Evolutionary conservation across 805 yeast species (phyloP).

Genomic region (Candida palmyrensis): DNA sequence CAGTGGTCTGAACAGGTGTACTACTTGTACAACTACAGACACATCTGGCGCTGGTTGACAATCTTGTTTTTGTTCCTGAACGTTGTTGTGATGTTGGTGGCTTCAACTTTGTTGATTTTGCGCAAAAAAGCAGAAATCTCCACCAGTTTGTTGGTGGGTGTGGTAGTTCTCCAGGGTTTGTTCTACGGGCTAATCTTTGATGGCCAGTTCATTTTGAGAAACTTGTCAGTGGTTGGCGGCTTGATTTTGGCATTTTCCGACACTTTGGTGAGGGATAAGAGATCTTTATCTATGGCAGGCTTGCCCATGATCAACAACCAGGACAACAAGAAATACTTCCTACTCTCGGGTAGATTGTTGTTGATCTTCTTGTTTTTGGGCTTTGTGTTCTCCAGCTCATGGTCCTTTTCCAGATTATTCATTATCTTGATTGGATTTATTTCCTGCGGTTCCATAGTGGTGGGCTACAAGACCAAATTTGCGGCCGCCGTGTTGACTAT

Average conservation of each 20-base stretch:
- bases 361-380: slow-evolving; percentile 81
- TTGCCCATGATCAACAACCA: slow-evolving; percentile 66
- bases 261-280: slow-evolving; percentile 71
- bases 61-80: slow-evolving; percentile 63
- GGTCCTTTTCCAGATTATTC: slow-evolving; percentile 62
- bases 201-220: slow-evolving; percentile 76
- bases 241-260: slow-evolving; percentile 82
- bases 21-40: slow-evolving; percentile 75
- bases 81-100: slow-evolving; percentile 63
- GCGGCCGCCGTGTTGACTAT: slow-evolving; percentile 71
- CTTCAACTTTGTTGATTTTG: slow-evolving; percentile 66
- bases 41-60: slow-evolving; percentile 71
- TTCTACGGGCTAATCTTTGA: slow-evolving; percentile 86
- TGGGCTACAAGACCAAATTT: slow-evolving; percentile 90
- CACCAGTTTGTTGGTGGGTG: slow-evolving; percentile 60
- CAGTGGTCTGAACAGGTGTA: slow-evolving; percentile 93
- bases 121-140: slow-evolving; percentile 68
- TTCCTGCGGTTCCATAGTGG: slow-evolving; percentile 71
- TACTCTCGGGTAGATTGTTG: slow-evolving; percentile 83
- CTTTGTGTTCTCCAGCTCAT: slow-evolving; percentile 70
- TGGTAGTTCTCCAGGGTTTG: slow-evolving; percentile 77
- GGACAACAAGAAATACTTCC: slow-evolving; percentile 73
- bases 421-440: slow-evolving; percentile 65
- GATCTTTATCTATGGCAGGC: slow-evolving; percentile 66
- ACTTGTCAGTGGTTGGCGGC: slow-evolving; percentile 89